phyloP scores from a whole-genome alignment of 2,329 filamentous ascomycete genomes.

The Ceratocystis harringtonii region DNA sequence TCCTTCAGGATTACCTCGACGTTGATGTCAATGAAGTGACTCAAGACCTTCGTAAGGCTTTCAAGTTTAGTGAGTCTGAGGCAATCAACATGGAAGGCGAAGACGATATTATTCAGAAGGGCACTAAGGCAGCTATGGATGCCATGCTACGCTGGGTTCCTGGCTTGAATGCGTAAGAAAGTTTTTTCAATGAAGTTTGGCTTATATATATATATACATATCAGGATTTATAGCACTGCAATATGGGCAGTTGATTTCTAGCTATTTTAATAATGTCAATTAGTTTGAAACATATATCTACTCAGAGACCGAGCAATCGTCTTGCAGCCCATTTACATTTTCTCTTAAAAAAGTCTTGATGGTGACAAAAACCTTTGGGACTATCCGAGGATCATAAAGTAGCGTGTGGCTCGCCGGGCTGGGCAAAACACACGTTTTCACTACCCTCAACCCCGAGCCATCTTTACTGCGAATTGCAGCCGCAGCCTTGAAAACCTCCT shows the following conservation, averaged over 20 bases:
- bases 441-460: conserved; percentile 29
- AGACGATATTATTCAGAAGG: conserved; percentile 9
- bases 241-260: not conserved
- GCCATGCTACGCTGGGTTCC: conserved; percentile 15
- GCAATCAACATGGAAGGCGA: not conserved
- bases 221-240: not conserved
- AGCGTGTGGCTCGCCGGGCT: conserved; percentile 69
- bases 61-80: not conserved
- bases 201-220: conserved; percentile 19
- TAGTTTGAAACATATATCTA: not conserved
- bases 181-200: not conserved
- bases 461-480: conserved; percentile 16
- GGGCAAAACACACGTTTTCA: conserved; percentile 58
- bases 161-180: not conserved
- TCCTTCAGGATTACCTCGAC: conserved; percentile 62
- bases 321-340: conserved; percentile 47
- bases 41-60: conserved; percentile 45
- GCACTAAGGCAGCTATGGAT: conserved; percentile 13
- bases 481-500: conserved; percentile 54
- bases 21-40: conserved; percentile 71
- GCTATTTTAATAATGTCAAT: not conserved
- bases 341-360: conserved; percentile 67
- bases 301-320: not conserved
- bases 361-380: conserved; percentile 62
- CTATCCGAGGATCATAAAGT: conserved; percentile 62